phyloP scores from a whole-genome alignment of 371 early-diverging fungal species.

The Cokeromyces recurvatus region DNA sequence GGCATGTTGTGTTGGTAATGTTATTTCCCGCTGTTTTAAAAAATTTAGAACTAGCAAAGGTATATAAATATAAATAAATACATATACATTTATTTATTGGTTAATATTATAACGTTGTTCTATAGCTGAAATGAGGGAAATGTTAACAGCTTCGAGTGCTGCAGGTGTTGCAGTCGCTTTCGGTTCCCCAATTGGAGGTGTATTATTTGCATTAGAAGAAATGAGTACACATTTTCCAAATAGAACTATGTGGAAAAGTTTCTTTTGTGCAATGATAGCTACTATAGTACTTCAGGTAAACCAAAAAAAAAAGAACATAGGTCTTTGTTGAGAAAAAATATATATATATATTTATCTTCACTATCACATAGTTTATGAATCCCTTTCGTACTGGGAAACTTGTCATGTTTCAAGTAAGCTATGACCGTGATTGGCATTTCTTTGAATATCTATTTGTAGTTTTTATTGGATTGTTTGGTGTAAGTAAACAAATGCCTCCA shows the following conservation, averaged over 20 bases:
- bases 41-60: conserved; percentile 84
- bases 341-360: too few relatives aligned
- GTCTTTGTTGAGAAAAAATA: too few relatives aligned
- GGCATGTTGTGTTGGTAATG: conserved; percentile 88
- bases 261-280: conserved; percentile 91
- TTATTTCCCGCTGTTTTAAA: conserved; percentile 77
- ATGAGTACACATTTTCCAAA: conserved; percentile 92
- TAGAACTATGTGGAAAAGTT: conserved; percentile 93
- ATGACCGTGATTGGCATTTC: conserved; percentile 84
- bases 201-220: conserved; percentile 95
- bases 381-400: conserved; percentile 93
- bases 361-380: conserved; percentile 70
- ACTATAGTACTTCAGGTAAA: conserved; percentile 80
- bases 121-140: conserved; percentile 81
- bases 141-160: conserved; percentile 88
- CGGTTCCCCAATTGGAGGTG: conserved; percentile 92
- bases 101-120: background rate
- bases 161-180: conserved; percentile 95
- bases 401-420: conserved; percentile 93
- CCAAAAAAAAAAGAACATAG: background rate
- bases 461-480: conserved; percentile 87
- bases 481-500: too few relatives aligned
- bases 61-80: conserved; percentile 11
- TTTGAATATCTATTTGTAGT: conserved; percentile 84
- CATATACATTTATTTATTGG: too few relatives aligned